A percentile compares a stretch with the other conserved stretches of the same genome.
Evolutionary conservation across 2,329 filamentous ascomycete species (phyloP).

Genomic region (Fusarium sp.): DNA sequence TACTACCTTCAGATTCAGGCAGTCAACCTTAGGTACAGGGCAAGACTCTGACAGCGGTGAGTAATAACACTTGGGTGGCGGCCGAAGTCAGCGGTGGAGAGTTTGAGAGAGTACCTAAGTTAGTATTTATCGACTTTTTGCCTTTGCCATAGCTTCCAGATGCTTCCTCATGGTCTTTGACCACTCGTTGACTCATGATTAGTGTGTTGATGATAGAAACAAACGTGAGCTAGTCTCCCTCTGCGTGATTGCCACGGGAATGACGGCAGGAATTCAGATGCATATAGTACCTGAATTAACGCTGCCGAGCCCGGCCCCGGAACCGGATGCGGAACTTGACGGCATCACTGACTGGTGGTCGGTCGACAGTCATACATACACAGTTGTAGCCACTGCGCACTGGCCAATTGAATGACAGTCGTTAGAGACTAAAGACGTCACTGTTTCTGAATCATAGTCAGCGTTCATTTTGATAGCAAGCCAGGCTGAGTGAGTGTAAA

Average conservation of each 20-base stretch:
- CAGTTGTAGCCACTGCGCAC: not conserved
- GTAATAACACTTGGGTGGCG: constrained; percentile 11
- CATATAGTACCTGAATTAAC: not conserved
- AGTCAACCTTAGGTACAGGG: not conserved
- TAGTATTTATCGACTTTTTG: not conserved
- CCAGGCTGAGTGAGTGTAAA: not conserved
- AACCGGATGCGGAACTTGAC: not conserved
- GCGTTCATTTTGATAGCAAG: no score
- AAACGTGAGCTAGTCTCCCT: not conserved
- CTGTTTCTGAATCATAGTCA: no score
- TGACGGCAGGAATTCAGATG: not conserved
- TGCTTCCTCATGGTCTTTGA: constrained; percentile 3
- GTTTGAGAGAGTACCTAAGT: not conserved
- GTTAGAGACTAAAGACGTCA: no score
- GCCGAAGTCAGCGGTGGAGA: constrained; percentile 9
- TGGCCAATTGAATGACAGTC: not conserved
- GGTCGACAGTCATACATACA: not conserved
- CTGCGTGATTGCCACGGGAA: not conserved
- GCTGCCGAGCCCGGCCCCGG: constrained; percentile 6
- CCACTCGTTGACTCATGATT: constrained; percentile 20
- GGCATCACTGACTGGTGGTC: constrained; percentile 20
- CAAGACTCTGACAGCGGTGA: constrained; percentile 1
- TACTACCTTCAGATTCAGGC: constrained; percentile 5
- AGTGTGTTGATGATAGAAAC: not conserved
- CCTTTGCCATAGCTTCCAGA: constrained; percentile 12